Percentiles rank a stretch among this genome's conserved stretches.
phyloP scores from a whole-genome alignment of 768 basidiomycete species.

The Trametes maxima region DNA sequence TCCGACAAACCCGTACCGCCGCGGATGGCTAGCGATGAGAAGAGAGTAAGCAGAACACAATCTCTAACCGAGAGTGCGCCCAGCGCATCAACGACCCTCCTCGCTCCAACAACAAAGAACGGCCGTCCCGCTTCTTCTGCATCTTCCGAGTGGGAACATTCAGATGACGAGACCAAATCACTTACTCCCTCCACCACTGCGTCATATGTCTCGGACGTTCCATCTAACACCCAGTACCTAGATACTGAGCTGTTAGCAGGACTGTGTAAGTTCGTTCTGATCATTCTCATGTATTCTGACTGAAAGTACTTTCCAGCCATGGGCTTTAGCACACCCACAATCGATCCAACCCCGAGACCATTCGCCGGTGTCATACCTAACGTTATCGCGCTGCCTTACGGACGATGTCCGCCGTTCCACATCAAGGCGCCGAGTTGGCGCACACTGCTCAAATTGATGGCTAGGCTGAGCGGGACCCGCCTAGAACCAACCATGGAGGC shows the following conservation, averaged over 20 bases:
- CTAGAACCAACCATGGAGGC: conserved; percentile 75
- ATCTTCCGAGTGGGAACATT: conserved; percentile 6
- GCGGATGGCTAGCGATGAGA: neutral
- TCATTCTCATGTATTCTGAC: neutral
- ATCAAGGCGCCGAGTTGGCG: conserved; percentile 77
- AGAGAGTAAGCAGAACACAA: conserved; percentile 14
- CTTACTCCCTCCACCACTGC: neutral
- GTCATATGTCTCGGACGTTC: neutral
- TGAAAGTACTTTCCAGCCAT: conserved; percentile 50
- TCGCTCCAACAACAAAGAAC: neutral
- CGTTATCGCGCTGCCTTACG: conserved; percentile 73
- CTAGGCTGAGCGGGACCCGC: conserved; percentile 66
- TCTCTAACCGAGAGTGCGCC: conserved; percentile 8
- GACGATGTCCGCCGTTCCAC: conserved; percentile 67
- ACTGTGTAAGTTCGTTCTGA: conserved; percentile 52
- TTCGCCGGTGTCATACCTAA: conserved; percentile 65
- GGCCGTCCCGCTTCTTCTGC: neutral
- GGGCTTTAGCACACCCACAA: conserved; percentile 62
- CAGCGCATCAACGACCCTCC: neutral
- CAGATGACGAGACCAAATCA: neutral
- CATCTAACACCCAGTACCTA: conserved; percentile 26
- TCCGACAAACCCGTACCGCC: conserved; percentile 19
- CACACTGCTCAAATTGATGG: conserved; percentile 73
- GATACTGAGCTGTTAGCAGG: conserved; percentile 29
- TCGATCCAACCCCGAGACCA: conserved; percentile 47